phyloP scores from a whole-genome alignment of 441 rosid species.

The Erodium chrysanthum region DNA sequence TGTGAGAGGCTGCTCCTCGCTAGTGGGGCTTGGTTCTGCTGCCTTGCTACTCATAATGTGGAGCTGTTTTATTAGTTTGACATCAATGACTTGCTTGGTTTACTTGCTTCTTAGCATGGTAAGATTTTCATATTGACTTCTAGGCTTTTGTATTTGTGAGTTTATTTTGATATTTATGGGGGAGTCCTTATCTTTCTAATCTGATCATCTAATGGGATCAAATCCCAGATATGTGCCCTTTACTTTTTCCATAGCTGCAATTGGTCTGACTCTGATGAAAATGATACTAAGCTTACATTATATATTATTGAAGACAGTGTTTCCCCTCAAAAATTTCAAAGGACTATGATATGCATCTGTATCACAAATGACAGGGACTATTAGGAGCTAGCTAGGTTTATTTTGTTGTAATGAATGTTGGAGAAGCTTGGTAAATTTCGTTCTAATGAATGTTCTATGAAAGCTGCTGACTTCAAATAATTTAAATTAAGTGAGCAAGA shows the following conservation, averaged over 20 bases:
- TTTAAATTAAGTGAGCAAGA: no score
- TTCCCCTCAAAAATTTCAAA: neutral
- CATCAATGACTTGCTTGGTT: conserved; percentile 74
- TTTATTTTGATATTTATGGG: neutral
- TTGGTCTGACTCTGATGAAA: no score
- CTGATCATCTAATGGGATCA: neutral
- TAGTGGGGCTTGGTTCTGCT: conserved; percentile 69
- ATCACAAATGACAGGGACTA: neutral
- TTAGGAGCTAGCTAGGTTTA: neutral
- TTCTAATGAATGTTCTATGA: no score
- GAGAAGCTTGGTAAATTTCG: no score
- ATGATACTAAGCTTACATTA: neutral
- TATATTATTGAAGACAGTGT: neutral
- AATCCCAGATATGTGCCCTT: no score
- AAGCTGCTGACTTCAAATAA: no score
- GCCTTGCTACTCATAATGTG: conserved; percentile 87
- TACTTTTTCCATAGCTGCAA: no score
- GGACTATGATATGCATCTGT: neutral
- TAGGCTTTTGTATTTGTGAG: neutral
- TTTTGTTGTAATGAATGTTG: neutral
- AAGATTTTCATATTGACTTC: conserved; percentile 18
- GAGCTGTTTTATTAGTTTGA: conserved; percentile 94
- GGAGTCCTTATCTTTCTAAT: neutral
- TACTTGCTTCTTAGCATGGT: conserved; percentile 82
- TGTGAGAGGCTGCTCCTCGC: conserved; percentile 57